Base-by-base conservation (phyloP, 2,329 filamentous ascomycete genomes). In the Pezicula neosporulosa region DNA sequence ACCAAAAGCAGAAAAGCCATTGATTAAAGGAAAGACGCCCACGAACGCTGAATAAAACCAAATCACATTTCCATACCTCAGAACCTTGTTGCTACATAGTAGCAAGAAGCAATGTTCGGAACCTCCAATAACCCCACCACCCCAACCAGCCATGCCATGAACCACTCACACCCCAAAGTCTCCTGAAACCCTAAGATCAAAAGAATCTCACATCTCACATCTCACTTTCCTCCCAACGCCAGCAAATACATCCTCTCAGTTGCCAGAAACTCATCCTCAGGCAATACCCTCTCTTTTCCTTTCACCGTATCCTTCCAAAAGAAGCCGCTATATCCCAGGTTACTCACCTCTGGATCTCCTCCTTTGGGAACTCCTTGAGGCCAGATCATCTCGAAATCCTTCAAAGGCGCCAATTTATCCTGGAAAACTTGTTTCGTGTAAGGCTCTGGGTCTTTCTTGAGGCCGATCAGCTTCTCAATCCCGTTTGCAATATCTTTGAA, bases 181-280 rank as follows among this genome's bases (percentile, higher is more conserved):
- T 21, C 21, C 5, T 21, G 5, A 21, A 21, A 3, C 21, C 21
- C 21, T 21, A 21, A 21, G 21, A 21, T 3, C 21, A 21, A 21
- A 21, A 5, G 21, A 21, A 21, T 21, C 21, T 21, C 21, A 5
- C 21, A n/a, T n/a, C n/a, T n/a, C n/a, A n/a, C 27, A 12, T 30
- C 28, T 12, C 28, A 30, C 28, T 12, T 30, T 30, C 21, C 7
- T 30, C 28, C 28, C 28, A 30, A 5, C 28, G 4, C 9, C 28
- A 30, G 9, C 28, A 30, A 30, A 30, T 5, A 30, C 28, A 2
- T 7, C 6, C 28, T 50, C 39, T 61, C 59, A 18, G 56, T 61
- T 13, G 13, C 42, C 16, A 58, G 55, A 35, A 61, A 45, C n/a
- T 42, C 37, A 48, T 55, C 55, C 46, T 61, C 58, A 1, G 49